These are phyloP conservation scores for Linnemannia zychae DNA, from an alignment of 192 early-diverging fungal species.

Conservation along the genomic window DNA sequence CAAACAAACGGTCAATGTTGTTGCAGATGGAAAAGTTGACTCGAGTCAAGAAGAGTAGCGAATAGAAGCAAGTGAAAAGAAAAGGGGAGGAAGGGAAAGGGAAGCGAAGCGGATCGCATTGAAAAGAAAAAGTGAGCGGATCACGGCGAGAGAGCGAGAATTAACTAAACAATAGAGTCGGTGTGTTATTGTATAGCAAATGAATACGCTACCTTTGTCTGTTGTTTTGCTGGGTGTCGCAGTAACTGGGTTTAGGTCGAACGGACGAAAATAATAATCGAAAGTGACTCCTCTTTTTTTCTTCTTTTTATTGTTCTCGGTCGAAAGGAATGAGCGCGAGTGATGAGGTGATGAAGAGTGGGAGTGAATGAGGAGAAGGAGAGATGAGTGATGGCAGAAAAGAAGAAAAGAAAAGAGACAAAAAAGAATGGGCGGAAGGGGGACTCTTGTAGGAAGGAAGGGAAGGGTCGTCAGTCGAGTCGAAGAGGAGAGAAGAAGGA, in stretches of 20 bases:
- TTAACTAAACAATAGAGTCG: neutral
- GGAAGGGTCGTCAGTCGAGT: neutral
- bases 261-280: neutral
- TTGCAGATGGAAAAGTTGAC: neutral
- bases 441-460: constrained; percentile 1
- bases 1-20: neutral
- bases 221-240: neutral
- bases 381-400: constrained; percentile 7
- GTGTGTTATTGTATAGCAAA: neutral
- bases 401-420: neutral
- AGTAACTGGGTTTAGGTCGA: neutral
- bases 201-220: neutral
- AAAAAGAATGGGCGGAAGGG: neutral
- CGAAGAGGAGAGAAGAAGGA: neutral
- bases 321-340: neutral
- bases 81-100: constrained; percentile 6
- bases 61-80: neutral
- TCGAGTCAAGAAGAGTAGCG: neutral
- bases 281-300: neutral
- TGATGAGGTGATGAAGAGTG: neutral
- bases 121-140: neutral
- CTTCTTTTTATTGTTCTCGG: neutral
- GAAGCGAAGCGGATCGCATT: constrained; percentile 25
- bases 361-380: neutral
- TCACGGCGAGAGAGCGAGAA: neutral